Conservation (phyloP, 2,329 filamentous ascomycete species). For the Aspergillus fumigatus region DNA sequence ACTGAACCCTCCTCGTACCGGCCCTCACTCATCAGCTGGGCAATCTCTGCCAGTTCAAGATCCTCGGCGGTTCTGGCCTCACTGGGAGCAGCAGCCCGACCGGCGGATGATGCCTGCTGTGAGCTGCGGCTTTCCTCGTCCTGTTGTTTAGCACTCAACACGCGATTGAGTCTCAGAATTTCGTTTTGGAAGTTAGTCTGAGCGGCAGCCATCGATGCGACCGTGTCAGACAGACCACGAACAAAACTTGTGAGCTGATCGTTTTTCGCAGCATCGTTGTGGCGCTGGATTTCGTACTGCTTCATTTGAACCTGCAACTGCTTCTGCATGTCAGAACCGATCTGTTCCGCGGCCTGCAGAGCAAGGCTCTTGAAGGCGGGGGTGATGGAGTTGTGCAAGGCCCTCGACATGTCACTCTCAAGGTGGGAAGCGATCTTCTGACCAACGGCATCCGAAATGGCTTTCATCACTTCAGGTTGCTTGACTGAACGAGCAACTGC, state of each 20-base stretch:
- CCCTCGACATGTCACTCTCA: conserved; percentile 62
- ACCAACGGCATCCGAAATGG: conserved; percentile 67
- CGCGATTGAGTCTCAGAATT: conserved; percentile 33
- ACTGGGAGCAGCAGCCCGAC: conserved; percentile 9
- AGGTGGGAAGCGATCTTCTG: conserved; percentile 63
- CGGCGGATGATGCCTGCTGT: conserved; percentile 14
- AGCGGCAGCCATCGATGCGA: conserved; percentile 40
- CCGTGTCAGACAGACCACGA: conserved; percentile 49
- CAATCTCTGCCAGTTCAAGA: conserved; percentile 40
- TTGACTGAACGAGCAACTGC: conserved; percentile 65
- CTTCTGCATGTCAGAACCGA: conserved; percentile 65
- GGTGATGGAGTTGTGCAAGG: conserved; percentile 60
- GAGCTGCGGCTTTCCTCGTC: conserved; percentile 14
- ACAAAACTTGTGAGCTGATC: conserved; percentile 56
- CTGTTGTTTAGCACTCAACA: conserved; percentile 22
- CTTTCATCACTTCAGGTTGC: conserved; percentile 67
- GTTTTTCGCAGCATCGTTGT: conserved; percentile 55
- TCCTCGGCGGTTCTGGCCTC: conserved; percentile 31
- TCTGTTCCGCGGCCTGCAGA: conserved; percentile 61
- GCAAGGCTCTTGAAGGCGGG: conserved; percentile 64
- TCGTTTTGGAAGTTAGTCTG: conserved; percentile 41
- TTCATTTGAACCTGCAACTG: conserved; percentile 50
- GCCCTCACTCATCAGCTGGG: conserved; percentile 35
- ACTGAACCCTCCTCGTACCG: conserved; percentile 44
- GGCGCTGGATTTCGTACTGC: conserved; percentile 49